Evolutionary conservation across 306 rosid species (phyloP).

Genomic region (Trifolium fragiferum): DNA sequence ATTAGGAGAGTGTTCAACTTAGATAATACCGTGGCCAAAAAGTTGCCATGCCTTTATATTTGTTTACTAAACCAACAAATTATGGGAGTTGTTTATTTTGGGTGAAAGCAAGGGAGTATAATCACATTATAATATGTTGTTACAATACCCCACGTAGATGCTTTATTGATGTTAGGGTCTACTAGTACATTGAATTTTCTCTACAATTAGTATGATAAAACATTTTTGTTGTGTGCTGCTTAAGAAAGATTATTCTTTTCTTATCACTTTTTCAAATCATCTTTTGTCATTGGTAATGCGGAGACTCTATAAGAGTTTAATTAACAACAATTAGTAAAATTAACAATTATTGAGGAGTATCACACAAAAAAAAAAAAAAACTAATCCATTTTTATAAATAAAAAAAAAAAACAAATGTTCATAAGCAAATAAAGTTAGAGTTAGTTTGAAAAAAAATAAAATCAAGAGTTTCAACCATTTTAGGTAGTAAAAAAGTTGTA

Average conservation of each 20-base stretch:
- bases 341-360: constrained; percentile 1
- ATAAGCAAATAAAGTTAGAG: neutral
- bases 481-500: no score
- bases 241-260: constrained; percentile 36
- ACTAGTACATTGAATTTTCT: constrained; percentile 56
- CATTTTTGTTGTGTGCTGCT: constrained; percentile 40
- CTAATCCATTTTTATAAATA: no score
- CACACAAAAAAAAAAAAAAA: no score
- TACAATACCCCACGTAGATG: constrained; percentile 50
- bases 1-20: neutral
- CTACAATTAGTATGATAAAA: constrained; percentile 35
- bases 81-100: constrained; percentile 32
- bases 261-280: constrained; percentile 36
- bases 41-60: constrained; percentile 37
- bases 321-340: constrained; percentile 7
- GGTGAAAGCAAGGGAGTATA: constrained; percentile 24
- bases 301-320: constrained; percentile 22
- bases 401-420: neutral
- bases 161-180: constrained; percentile 41
- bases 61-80: constrained; percentile 37
- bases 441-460: no score
- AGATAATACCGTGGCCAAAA: constrained; percentile 28
- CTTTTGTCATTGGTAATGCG: constrained; percentile 40
- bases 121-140: constrained; percentile 32
- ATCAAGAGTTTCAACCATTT: no score